These are phyloP conservation scores for Apiotrichum montevideense DNA, from an alignment of 1,284 basidiomycete genomes.

Conservation along the genomic window DNA sequence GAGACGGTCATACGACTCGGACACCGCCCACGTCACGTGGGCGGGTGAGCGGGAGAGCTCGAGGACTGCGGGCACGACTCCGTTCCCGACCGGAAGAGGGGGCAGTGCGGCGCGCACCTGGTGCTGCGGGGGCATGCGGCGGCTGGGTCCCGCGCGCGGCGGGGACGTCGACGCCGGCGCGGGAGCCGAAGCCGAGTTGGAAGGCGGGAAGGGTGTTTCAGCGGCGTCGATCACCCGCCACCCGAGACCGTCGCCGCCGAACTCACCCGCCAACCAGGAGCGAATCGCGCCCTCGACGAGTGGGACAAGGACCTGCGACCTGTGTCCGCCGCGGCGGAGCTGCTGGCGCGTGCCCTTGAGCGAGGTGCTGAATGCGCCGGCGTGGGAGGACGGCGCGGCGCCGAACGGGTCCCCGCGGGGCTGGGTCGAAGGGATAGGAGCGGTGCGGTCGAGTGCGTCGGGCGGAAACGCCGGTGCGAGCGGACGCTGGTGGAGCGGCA, in stretches of 20 bases:
- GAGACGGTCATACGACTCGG: conserved; percentile 42
- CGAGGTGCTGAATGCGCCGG: conserved; percentile 32
- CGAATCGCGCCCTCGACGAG: conserved; percentile 32
- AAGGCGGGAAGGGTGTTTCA: background rate
- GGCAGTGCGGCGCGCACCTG: conserved; percentile 21
- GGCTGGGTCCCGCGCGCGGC: background rate
- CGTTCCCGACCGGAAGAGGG: conserved; percentile 15
- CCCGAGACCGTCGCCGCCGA: conserved; percentile 4
- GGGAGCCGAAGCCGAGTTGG: too few relatives aligned
- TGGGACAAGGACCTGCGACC: conserved; percentile 36
- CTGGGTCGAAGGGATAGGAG: conserved; percentile 15
- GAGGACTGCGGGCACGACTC: conserved; percentile 28
- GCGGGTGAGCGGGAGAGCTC: conserved; percentile 40
- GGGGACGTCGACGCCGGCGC: conserved; percentile 12
- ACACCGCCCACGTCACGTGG: conserved; percentile 40
- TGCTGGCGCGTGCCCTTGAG: conserved; percentile 42
- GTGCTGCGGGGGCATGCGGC: conserved; percentile 30
- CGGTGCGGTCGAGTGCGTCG: conserved; percentile 23
- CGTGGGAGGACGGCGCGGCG: conserved; percentile 4
- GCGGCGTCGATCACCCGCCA: conserved; percentile 33
- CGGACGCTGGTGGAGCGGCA: conserved; percentile 35
- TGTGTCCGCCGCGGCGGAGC: conserved; percentile 34
- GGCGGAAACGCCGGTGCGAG: conserved; percentile 30
- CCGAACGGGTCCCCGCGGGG: conserved; percentile 3
- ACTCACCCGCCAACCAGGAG: conserved; percentile 35